Evolutionary conservation across 1,139 yeast species (phyloP).

Genomic region (Pichia cactophila): DNA sequence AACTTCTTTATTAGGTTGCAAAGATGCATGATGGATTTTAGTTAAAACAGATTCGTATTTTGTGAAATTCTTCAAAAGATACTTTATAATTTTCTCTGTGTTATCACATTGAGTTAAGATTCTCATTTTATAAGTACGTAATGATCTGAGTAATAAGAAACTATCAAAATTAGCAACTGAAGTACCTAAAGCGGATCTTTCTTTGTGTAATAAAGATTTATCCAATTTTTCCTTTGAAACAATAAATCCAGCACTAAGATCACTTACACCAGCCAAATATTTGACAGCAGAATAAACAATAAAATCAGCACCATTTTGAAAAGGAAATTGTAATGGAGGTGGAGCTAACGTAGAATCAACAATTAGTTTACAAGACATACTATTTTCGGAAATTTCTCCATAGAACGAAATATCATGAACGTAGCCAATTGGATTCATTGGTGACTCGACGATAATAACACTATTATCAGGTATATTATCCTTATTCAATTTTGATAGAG

Average conservation of each 20-base stretch:
- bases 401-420: conserved; percentile 55
- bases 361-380: conserved; percentile 52
- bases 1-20: conserved; percentile 44
- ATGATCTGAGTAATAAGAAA: conserved; percentile 65
- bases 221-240: conserved; percentile 48
- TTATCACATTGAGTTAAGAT: conserved; percentile 59
- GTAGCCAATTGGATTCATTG: conserved; percentile 78
- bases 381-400: conserved; percentile 60
- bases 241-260: conserved; percentile 75
- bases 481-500: conserved; percentile 40
- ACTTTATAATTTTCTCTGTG: conserved; percentile 55
- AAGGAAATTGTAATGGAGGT: conserved; percentile 80
- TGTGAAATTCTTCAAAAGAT: conserved; percentile 40
- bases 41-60: conserved; percentile 43
- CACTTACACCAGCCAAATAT: conserved; percentile 90
- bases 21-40: conserved; percentile 59
- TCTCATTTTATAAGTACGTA: conserved; percentile 73
- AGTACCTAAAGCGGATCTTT: conserved; percentile 71
- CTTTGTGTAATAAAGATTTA: conserved; percentile 42
- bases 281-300: conserved; percentile 90
- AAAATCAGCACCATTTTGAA: conserved; percentile 73
- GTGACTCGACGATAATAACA: conserved; percentile 76
- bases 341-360: conserved; percentile 93
- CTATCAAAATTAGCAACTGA: conserved; percentile 75
- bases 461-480: conserved; percentile 45